Percentiles rank a stretch among this genome's conserved stretches.
Conservation (phyloP, 805 yeast genomes). For the Pichia gijzeniarum region DNA sequence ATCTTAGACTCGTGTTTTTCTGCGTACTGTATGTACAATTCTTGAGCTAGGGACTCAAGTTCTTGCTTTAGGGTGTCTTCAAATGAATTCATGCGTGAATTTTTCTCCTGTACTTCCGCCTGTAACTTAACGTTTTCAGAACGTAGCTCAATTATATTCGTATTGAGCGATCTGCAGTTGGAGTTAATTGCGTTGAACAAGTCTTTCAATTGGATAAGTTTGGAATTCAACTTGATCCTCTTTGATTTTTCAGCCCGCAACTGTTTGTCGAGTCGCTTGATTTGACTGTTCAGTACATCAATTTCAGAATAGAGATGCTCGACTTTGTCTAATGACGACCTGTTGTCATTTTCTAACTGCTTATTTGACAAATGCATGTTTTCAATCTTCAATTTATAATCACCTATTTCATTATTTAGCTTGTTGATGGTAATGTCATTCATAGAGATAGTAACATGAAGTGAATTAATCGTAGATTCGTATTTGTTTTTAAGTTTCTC, state of each 20-base stretch:
- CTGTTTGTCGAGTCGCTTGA: constrained; percentile 3
- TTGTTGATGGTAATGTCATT: constrained; percentile 1
- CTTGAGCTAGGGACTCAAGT: constrained; percentile 59
- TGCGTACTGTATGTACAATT: constrained; percentile 65
- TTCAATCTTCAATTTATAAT: constrained; percentile 4
- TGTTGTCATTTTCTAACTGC: not conserved
- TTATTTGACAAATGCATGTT: constrained; percentile 6
- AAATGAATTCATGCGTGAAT: constrained; percentile 27
- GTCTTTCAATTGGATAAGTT: constrained; percentile 2
- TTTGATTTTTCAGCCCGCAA: constrained; percentile 8
- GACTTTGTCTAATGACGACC: not conserved
- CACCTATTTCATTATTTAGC: constrained; percentile 5
- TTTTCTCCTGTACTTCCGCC: constrained; percentile 10
- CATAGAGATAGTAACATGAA: constrained; percentile 1
- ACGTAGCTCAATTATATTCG: not conserved
- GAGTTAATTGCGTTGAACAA: not conserved
- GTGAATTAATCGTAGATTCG: constrained; percentile 1
- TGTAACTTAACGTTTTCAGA: constrained; percentile 1
- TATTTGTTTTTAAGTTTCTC: constrained; percentile 5
- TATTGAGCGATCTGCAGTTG: not conserved
- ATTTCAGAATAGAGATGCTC: constrained; percentile 5
- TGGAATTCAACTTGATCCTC: not conserved
- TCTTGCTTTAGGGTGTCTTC: constrained; percentile 48
- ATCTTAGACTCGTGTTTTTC: constrained; percentile 74
- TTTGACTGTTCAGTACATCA: not conserved